Percentiles rank a stretch among this genome's conserved stretches.
These are phyloP conservation scores for Periconia sp. DNA, from an alignment of 2,329 filamentous ascomycete species.

Conservation along the genomic window DNA sequence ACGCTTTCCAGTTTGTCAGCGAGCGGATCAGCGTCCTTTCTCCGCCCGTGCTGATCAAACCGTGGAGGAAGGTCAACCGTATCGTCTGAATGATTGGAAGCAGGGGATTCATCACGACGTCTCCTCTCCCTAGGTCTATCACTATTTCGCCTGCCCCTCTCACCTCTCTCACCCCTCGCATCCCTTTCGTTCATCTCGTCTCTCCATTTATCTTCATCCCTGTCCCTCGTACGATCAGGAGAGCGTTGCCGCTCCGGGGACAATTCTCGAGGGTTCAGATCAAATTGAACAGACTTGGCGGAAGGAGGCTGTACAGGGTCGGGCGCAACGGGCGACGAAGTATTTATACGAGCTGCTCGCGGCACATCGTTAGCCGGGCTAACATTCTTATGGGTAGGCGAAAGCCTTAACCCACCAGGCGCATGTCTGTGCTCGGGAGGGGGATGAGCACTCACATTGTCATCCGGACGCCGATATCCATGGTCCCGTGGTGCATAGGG, in stretches of 20 bases:
- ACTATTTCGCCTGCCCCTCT: conserved; percentile 12
- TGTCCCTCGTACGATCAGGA: conserved; percentile 13
- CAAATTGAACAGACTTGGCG: conserved; percentile 48
- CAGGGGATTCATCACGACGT: conserved; percentile 33
- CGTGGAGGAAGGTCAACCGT: conserved; percentile 46
- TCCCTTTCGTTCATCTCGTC: conserved; percentile 22
- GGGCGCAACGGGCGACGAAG: conserved; percentile 18
- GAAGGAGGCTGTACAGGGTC: conserved; percentile 17
- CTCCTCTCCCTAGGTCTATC: conserved; percentile 22
- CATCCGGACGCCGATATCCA: conserved; percentile 46
- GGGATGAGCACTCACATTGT: conserved; percentile 58
- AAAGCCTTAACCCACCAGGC: conserved; percentile 43
- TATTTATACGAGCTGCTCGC: conserved; percentile 31
- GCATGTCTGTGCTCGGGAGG: conserved; percentile 38
- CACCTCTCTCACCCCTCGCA: conserved; percentile 35
- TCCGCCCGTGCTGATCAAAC: conserved; percentile 41
- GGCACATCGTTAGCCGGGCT: conserved; percentile 18
- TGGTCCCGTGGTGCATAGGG: conserved; percentile 33
- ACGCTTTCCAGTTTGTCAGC: conserved; percentile 44
- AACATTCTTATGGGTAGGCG: conserved; percentile 25
- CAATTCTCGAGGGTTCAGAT: conserved; percentile 35
- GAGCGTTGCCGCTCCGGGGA: conserved; percentile 22
- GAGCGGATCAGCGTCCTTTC: conserved; percentile 37
- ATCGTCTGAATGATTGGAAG: conserved; percentile 33
- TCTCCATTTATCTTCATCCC: conserved; percentile 7